Evolutionary conservation across 768 basidiomycete species (phyloP).

Genomic region (Pulveroboletus sp.): DNA sequence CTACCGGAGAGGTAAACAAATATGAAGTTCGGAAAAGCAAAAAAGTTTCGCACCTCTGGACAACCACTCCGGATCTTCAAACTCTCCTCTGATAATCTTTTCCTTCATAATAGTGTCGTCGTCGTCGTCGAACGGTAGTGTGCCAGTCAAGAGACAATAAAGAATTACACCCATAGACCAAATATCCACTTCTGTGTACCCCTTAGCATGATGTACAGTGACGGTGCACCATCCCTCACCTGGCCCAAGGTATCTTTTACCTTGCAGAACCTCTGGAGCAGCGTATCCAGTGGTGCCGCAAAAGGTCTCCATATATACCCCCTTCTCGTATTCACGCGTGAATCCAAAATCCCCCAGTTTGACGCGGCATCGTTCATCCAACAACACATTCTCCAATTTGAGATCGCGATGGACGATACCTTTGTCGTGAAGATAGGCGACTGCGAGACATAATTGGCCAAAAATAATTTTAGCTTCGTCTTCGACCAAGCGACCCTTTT

Average conservation of each 20-base stretch:
- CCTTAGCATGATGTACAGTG: slow-evolving; percentile 9
- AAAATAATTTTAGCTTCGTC: slow-evolving; percentile 86
- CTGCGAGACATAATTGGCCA: slow-evolving; percentile 92
- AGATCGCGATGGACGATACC: slow-evolving; percentile 96
- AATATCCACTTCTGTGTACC: slow-evolving; percentile 77
- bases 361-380: slow-evolving; percentile 88
- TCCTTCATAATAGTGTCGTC: slow-evolving; percentile 80
- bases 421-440: slow-evolving; percentile 88
- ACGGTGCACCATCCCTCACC: slow-evolving; percentile 44
- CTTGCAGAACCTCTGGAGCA: slow-evolving; percentile 87
- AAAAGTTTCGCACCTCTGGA: slow-evolving; percentile 59
- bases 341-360: slow-evolving; percentile 97
- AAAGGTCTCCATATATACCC: slow-evolving; percentile 82
- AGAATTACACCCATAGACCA: slow-evolving; percentile 95
- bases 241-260: slow-evolving; percentile 86
- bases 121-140: slow-evolving; percentile 88
- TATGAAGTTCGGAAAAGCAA: not conserved
- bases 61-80: slow-evolving; percentile 92
- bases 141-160: slow-evolving; percentile 86
- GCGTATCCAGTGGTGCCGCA: slow-evolving; percentile 96
- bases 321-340: slow-evolving; percentile 84
- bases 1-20: slow-evolving; percentile 39
- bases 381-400: slow-evolving; percentile 91
- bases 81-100: slow-evolving; percentile 82
- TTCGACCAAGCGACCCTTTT: slow-evolving; percentile 85